Base-by-base conservation (phyloP, 2,329 filamentous ascomycete genomes). In the Diaporthe sp. region DNA sequence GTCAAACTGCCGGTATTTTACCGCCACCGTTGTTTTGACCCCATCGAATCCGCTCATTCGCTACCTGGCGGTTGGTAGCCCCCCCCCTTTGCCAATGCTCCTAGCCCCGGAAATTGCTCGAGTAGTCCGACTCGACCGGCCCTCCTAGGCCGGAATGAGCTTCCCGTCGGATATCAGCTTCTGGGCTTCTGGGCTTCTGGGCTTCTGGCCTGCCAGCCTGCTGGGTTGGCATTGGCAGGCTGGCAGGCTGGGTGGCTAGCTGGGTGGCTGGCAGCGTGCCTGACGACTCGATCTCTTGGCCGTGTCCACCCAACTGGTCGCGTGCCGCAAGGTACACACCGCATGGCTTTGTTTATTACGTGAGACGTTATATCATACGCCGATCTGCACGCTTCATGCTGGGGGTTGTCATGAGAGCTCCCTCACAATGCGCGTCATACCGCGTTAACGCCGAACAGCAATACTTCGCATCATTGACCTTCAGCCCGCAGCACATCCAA, bases 101-200 rank as follows among this genome's bases (percentile, higher is more conserved):
- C 59, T 47, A 63, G 59, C 59, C 39, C 39, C 59, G 59, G 59
- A 44, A 19, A 47, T 63, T 63, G 59, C 59, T 61, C n/a, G 59
- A 44, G 39, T 30, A n/a, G 27, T 47, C 27, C 59, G 50, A 13
- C 19, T 35, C 22, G 27, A 22, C 39, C 59, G 19, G 9, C 47
- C 19, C 27, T 25, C 39, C 59, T 35, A 32, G 27, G 19, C 44
- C 61, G 25, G 42, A 35, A 50, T 7, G 61, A 66, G 61, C 17
- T 51, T 50, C 27, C 61, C 61, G 61, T 51, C 61, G 61, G 61
- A 66, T 66, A 17, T 66, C 61, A 35, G 12, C 27, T 50, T 15
- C 42, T 50, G 5, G 19, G 25, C 39, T 25, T 4, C 51, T 15
- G 12, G 6, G 1, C 27, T 27, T 39, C n/a, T 61, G n/a, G 56